Evolutionary conservation across 306 rosid genomes (phyloP), one percentile per base, ranked within the genome.

Genomic region (Pachyrhizus erosus): DNA sequence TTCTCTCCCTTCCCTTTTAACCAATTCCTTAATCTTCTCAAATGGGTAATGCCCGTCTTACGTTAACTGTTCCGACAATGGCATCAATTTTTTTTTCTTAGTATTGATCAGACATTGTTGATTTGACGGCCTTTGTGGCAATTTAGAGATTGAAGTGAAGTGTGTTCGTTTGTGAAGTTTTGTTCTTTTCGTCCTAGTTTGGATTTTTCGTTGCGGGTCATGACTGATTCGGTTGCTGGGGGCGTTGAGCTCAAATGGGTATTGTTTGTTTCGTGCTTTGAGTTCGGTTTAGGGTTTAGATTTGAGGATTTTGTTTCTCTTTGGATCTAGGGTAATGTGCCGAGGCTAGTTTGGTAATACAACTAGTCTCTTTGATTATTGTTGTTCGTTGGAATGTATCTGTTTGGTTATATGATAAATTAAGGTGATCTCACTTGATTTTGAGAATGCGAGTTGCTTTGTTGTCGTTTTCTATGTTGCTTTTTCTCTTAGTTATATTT

Each of bases 231-330:
- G 27, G 18, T 46, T 73, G 62, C 21, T 58, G 48, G 34, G 42
- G 4, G 52, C 20, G 18, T 7, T 57, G 69, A 72, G 73, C 31
- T 79, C 48, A 55, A 51, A 29, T 43, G 82, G 85, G 73, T 80
- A 42, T 82, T 84, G 49, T 51, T 70, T 34, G 62, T 65, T 78
- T 77, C 52, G 74, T 48, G 17, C 27, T 67, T 15, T 52, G 77
- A 23, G 46, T 57, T 77, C 14, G 62, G 75, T 61, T 83, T 87
- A 91, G 89, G 94, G 92, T 87, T 87, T 84, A 64, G 80, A 72
- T 86, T 87, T 70, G 80, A 80, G 83, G 61, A 62, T 82, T 66
- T 75, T 77, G 43, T 64, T 77, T 80, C 20, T 39, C 76, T 31
- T 70, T 70, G 82, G 82, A 81, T 82, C 79, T 83, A 48, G 55